These are phyloP conservation scores for Dactylella cylindrospora DNA, from an alignment of 2,329 filamentous ascomycete species.

Conservation along the genomic window DNA sequence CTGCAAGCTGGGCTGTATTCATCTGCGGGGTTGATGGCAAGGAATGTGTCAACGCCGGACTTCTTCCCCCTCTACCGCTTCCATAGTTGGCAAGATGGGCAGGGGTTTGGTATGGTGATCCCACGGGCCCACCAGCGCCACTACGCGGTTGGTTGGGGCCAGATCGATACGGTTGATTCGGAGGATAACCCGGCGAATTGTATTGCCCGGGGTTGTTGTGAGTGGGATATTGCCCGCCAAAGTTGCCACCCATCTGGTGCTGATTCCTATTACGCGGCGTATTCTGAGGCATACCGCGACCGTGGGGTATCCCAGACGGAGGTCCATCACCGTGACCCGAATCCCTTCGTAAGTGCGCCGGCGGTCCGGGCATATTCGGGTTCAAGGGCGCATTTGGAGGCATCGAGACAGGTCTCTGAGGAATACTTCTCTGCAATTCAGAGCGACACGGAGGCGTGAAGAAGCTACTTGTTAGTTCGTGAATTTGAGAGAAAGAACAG, in stretches of 20 bases:
- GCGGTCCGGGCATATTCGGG: constrained; percentile 57
- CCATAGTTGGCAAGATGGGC: constrained; percentile 32
- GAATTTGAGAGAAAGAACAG: constrained; percentile 46
- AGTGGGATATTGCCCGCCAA: constrained; percentile 51
- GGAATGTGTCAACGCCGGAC: constrained; percentile 63
- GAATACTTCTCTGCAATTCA: constrained; percentile 49
- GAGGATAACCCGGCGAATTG: constrained; percentile 39
- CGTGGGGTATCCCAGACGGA: constrained; percentile 57
- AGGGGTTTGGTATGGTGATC: constrained; percentile 33
- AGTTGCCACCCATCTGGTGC: constrained; percentile 58
- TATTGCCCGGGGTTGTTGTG: constrained; percentile 43
- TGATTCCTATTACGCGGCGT: constrained; percentile 55
- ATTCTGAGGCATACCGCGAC: constrained; percentile 52
- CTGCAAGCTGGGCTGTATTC: constrained; percentile 64
- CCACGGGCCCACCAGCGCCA: constrained; percentile 45
- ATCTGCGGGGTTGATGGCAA: constrained; percentile 71
- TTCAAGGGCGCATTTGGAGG: constrained; percentile 62
- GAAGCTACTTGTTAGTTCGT: constrained; percentile 8
- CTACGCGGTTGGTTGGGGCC: constrained; percentile 53
- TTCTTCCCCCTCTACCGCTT: constrained; percentile 47
- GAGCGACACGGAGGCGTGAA: constrained; percentile 55
- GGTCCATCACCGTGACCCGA: constrained; percentile 78
- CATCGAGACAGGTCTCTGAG: constrained; percentile 68
- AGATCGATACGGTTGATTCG: constrained; percentile 51
- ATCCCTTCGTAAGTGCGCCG: constrained; percentile 79